Percentiles rank a stretch among this genome's conserved stretches.
Evolutionary conservation across 2,329 filamentous ascomycete genomes (phyloP).

Genomic region (Chalaropsis ovoidea): DNA sequence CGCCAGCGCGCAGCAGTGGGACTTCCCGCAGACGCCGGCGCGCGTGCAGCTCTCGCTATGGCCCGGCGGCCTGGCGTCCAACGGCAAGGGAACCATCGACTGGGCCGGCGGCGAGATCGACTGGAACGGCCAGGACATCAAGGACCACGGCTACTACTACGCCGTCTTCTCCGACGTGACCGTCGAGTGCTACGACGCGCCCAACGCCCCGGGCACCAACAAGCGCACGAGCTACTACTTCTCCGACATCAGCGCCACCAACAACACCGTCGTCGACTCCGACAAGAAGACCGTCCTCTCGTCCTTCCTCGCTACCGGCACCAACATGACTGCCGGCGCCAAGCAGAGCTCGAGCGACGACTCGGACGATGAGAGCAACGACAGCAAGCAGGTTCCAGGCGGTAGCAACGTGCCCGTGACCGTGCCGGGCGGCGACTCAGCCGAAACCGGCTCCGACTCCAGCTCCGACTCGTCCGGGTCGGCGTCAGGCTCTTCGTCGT

Average conservation of each 20-base stretch:
- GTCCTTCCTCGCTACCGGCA: conserved; percentile 71
- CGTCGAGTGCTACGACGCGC: conserved; percentile 73
- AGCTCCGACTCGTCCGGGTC: conserved; percentile 15
- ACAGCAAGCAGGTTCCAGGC: conserved; percentile 26
- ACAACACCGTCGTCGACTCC: conserved; percentile 66
- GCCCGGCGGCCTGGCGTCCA: conserved; percentile 74
- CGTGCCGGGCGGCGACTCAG: background rate
- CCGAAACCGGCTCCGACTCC: background rate
- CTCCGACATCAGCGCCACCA: conserved; percentile 53
- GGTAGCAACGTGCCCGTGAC: conserved; percentile 21
- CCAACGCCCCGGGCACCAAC: conserved; percentile 53
- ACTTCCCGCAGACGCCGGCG: conserved; percentile 82
- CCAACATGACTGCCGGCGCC: conserved; percentile 51
- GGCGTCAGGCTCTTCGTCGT: conserved; percentile 18
- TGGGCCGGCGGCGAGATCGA: conserved; percentile 89
- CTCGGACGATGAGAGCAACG: conserved; percentile 21
- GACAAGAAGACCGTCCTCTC: conserved; percentile 65
- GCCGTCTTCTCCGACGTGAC: conserved; percentile 65
- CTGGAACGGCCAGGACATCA: conserved; percentile 74
- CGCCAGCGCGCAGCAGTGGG: conserved; percentile 65
- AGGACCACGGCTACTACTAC: conserved; percentile 79
- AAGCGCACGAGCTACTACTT: conserved; percentile 67
- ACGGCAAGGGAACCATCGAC: conserved; percentile 71
- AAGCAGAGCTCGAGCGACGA: conserved; percentile 27
- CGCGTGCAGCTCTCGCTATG: conserved; percentile 91